A percentile compares a stretch with the other conserved stretches of the same genome.
phyloP scores from a whole-genome alignment of 164 flowering plant genomes.

The Brasenia schreberi region DNA sequence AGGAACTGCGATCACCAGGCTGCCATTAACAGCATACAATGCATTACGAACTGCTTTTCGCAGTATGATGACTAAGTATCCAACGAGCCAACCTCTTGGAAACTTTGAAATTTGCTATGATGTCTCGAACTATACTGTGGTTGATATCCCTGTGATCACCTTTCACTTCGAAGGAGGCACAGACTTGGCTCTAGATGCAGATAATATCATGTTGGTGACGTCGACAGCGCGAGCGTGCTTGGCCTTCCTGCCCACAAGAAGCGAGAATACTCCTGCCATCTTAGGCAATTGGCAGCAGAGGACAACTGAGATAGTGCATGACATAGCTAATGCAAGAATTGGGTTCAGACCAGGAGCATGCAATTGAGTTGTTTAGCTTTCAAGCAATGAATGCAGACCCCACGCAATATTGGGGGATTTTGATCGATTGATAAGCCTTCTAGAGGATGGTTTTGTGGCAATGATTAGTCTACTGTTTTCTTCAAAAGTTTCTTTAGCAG shows the following conservation, averaged over 20 bases:
- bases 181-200: slow-evolving; percentile 3
- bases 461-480: too few relatives aligned
- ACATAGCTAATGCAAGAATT: slow-evolving; percentile 20
- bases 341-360: slow-evolving; percentile 38
- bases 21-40: slow-evolving; percentile 22
- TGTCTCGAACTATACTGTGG: neutral
- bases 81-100: neutral
- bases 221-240: slow-evolving; percentile 11
- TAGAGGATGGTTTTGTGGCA: too few relatives aligned
- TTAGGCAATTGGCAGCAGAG: slow-evolving; percentile 36
- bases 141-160: slow-evolving; percentile 5
- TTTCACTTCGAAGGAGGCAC: slow-evolving; percentile 14
- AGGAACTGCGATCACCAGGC: slow-evolving; percentile 31
- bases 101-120: slow-evolving; percentile 13
- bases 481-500: too few relatives aligned
- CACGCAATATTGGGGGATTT: too few relatives aligned
- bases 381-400: too few relatives aligned
- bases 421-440: too few relatives aligned
- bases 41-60: slow-evolving; percentile 20
- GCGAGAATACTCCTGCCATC: slow-evolving; percentile 7
- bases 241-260: slow-evolving; percentile 23
- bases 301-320: slow-evolving; percentile 27
- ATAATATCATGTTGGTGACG: neutral
- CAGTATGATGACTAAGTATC: slow-evolving; percentile 12
- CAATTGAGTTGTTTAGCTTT: slow-evolving; percentile 1